These are phyloP conservation scores for Reticulascus tulasneorum DNA, from an alignment of 2,329 filamentous ascomycete genomes.

Conservation along the genomic window DNA sequence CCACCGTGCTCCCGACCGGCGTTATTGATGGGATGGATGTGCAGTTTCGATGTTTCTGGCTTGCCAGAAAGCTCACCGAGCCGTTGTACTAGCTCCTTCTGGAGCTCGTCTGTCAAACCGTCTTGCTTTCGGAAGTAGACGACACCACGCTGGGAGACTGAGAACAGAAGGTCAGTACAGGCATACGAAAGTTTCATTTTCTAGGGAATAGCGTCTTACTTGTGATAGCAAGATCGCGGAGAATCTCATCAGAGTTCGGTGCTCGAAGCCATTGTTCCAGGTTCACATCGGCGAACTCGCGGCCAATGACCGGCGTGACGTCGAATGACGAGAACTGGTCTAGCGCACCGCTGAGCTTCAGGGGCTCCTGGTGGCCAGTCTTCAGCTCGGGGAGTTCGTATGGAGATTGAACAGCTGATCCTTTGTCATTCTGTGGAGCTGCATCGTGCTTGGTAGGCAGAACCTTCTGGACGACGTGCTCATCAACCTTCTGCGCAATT, in stretches of 20 bases:
- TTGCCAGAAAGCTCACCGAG: conserved; percentile 57
- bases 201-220: conserved; percentile 34
- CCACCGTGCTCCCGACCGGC: conserved; percentile 46
- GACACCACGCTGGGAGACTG: conserved; percentile 65
- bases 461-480: conserved; percentile 2
- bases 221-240: conserved; percentile 65
- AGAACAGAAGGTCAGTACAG: not conserved
- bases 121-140: conserved; percentile 68
- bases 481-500: conserved; percentile 1
- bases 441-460: not conserved
- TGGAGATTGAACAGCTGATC: no score
- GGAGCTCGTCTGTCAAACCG: conserved; percentile 55
- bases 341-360: conserved; percentile 47
- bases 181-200: not conserved
- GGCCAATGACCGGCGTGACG: conserved; percentile 58
- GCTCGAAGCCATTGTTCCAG: conserved; percentile 58
- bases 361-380: conserved; percentile 26
- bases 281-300: conserved; percentile 56
- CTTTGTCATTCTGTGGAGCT: conserved; percentile 1
- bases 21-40: conserved; percentile 58
- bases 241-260: conserved; percentile 57
- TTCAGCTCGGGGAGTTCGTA: conserved; percentile 8
- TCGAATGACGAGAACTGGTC: conserved; percentile 53
- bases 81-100: conserved; percentile 61
- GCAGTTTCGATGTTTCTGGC: conserved; percentile 49